Conservation (phyloP, 345 rosid species). For the Anacardium occidentale region DNA sequence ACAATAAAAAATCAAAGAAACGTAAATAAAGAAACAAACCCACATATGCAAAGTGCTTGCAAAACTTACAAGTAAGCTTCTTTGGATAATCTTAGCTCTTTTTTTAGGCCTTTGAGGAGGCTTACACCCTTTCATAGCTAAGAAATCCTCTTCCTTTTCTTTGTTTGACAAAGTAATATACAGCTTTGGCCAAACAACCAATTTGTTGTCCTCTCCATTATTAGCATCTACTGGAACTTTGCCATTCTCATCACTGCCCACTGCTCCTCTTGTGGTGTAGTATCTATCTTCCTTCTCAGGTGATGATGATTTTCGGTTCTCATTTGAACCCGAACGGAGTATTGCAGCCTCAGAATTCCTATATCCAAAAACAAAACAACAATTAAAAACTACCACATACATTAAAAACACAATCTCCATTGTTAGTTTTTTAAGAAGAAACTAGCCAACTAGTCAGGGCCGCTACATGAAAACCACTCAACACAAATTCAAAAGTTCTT, state of each 20-base stretch:
- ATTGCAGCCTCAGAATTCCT: constrained; percentile 55
- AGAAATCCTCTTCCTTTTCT: constrained; percentile 74
- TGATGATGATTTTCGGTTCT: constrained; percentile 43
- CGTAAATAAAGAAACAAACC: background rate
- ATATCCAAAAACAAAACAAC: constrained; percentile 24
- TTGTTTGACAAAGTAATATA: constrained; percentile 57
- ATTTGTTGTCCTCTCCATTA: constrained; percentile 45
- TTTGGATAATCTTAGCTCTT: constrained; percentile 67
- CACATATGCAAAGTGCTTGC: background rate
- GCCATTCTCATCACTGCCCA: constrained; percentile 45
- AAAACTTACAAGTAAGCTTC: constrained; percentile 59
- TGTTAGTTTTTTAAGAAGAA: background rate
- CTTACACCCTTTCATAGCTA: constrained; percentile 82
- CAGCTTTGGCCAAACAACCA: constrained; percentile 61
- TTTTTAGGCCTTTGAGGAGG: constrained; percentile 74
- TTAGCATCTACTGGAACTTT: constrained; percentile 37
- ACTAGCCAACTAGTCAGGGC: no score
- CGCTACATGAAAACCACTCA: background rate
- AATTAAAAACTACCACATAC: background rate
- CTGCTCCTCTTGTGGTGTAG: constrained; percentile 60
- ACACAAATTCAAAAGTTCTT: background rate
- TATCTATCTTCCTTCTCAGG: constrained; percentile 65
- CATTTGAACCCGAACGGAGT: constrained; percentile 32
- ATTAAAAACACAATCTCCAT: background rate
- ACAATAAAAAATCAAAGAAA: background rate